phyloP scores from a whole-genome alignment of 768 basidiomycete species.

The Xerocomus brunneocitrinus region DNA sequence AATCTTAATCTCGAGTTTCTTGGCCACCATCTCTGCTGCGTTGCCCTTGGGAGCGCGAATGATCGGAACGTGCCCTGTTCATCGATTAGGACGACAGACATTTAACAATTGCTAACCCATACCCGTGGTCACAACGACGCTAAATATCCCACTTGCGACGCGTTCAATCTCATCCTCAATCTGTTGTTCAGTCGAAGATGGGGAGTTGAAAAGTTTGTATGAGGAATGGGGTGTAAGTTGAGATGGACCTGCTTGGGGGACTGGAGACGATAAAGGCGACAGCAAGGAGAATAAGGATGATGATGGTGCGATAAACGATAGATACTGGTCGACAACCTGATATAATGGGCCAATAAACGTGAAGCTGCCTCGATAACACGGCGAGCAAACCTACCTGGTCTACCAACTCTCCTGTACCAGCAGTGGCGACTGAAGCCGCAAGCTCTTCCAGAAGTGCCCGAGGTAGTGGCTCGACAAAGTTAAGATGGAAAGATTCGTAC shows the following conservation, averaged over 20 bases:
- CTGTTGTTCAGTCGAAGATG: constrained; percentile 81
- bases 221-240: constrained; percentile 48
- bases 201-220: constrained; percentile 88
- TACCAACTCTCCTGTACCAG: constrained; percentile 76
- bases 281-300: constrained; percentile 89
- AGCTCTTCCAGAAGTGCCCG: constrained; percentile 90
- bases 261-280: constrained; percentile 45
- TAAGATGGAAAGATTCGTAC: constrained; percentile 91
- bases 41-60: constrained; percentile 94
- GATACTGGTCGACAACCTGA: constrained; percentile 92
- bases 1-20: constrained; percentile 89
- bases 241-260: constrained; percentile 33
- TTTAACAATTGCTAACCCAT: constrained; percentile 16
- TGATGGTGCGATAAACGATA: constrained; percentile 93
- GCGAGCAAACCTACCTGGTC: constrained; percentile 51
- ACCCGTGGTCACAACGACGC: constrained; percentile 87
- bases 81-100: background rate
- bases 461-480: constrained; percentile 90
- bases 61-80: constrained; percentile 84
- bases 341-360: background rate
- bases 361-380: background rate
- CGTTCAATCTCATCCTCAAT: constrained; percentile 94
- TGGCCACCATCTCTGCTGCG: constrained; percentile 99
- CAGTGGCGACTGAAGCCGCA: constrained; percentile 80
- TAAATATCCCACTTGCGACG: constrained; percentile 85